Conservation (phyloP, 106 monocot species). For the Xerophyta viscosa region DNA sequence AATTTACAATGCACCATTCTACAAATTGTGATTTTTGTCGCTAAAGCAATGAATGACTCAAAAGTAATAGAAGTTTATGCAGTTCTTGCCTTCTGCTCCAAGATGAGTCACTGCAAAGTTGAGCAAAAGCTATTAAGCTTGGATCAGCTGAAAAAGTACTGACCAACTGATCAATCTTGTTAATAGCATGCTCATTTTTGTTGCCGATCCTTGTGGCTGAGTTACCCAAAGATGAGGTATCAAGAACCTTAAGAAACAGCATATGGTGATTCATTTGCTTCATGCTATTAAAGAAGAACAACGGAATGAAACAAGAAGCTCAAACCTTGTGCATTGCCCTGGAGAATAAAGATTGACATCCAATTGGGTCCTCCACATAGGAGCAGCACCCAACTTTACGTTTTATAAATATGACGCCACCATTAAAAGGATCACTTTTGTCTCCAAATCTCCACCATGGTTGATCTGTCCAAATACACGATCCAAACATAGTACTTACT, state of each 20-base stretch:
- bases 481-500: neutral
- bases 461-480: slow-evolving; percentile 37
- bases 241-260: slow-evolving; percentile 75
- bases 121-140: slow-evolving; percentile 87
- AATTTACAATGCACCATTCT: too few relatives aligned
- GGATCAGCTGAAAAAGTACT: slow-evolving; percentile 96
- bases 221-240: slow-evolving; percentile 17
- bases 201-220: slow-evolving; percentile 3
- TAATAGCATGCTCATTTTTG: slow-evolving; percentile 14
- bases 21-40: too few relatives aligned
- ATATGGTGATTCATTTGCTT: too few relatives aligned
- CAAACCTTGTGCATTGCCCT: slow-evolving; percentile 86
- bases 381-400: slow-evolving; percentile 92
- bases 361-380: slow-evolving; percentile 89
- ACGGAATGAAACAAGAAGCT: neutral
- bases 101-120: slow-evolving; percentile 58
- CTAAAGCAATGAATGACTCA: too few relatives aligned
- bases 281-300: too few relatives aligned
- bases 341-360: slow-evolving; percentile 91
- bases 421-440: slow-evolving; percentile 74
- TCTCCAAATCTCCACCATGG: slow-evolving; percentile 75
- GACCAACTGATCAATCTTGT: slow-evolving; percentile 79
- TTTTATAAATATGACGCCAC: slow-evolving; percentile 76
- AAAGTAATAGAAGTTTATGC: neutral
- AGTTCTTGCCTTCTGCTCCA: slow-evolving; percentile 49